Base-by-base conservation (phyloP, 2,329 filamentous ascomycete species). In the Thielaviopsis ethacetica region DNA sequence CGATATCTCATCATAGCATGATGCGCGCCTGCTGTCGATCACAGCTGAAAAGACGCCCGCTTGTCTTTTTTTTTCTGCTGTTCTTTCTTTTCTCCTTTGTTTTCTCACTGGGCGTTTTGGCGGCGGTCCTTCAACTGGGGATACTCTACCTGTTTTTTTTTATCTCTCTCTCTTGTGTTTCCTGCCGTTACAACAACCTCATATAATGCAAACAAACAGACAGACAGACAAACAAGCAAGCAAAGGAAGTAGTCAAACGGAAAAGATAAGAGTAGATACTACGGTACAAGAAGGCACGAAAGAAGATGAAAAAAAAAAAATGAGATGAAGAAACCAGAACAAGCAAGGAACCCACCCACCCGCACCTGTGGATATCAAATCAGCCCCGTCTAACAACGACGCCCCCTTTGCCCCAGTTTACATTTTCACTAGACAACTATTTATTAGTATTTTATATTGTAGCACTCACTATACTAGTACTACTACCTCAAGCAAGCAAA, bases 201-300 rank as follows among this genome's bases (percentile, higher is more conserved):
- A n/a, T n/a, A n/a, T n/a, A n/a, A 27, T 27, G 4, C 26, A 27
- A 9, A 27, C 26, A 27, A 27, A 27, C 26, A 27, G 26, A 27
- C 26, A 27, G 9, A 9, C 9, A 27, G 26, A 27, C 19, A 56
- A 4, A 27, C 26, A 27, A 27, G 4, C 26, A 27, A n/a, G n/a
- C n/a, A n/a, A 12, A 34, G 30, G 30, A 34, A 34, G 30, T 34
- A 34, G 7, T 9, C 30, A 34, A 34, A 10, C 5, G 26, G 21
- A 53, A 53, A 53, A 53, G 10, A 9, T n/a, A 53, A 53, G 15
- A 27, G 19, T n/a, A 24, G 17, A n/a, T 12, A 57, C n/a, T n/a
- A n/a, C n/a, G n/a, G n/a, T n/a, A 51, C 26, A 64, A 63, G 58
- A 54, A 51, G 1, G 63, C 62, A 57, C 62, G 65, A 52, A 52